Evolutionary conservation across 805 yeast species (phyloP), one percentile per base, ranked within the genome.

Genomic region (Starmerella geochares): DNA sequence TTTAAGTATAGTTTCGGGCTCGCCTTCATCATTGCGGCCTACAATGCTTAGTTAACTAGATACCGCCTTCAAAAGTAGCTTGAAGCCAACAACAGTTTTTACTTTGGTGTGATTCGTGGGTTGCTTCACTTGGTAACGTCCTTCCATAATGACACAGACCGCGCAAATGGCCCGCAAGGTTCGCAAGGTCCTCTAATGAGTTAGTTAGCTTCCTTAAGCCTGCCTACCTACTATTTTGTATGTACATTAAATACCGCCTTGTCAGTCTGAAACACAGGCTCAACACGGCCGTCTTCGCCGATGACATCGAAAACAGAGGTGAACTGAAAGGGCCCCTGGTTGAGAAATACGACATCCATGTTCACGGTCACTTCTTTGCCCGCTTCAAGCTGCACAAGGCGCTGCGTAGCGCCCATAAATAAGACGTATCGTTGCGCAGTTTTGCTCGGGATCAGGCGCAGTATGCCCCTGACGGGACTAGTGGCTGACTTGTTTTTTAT

Each of bases 271-370:
- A 54, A 50, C 11, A 58, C 55, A 7, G 56, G 48, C 28, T 56
- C 60, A 16, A 48, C 50, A 9, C 10, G 45, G 16, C 45, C 45
- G 13, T 43, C 6, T 1, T 45, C 20, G 17, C 49, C 49, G 27
- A 60, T 35, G 49, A 73, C 76, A 48, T 80, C 83, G 54, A 79
- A 69, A 13, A 78, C 64, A 0, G 76, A 74, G 1, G 88, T 86
- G 82, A 95, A 81, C 62, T 85, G 92, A 61, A 81, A 87, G 43
- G 77, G 81, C 1, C 96, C 97, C 40, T 73, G 72, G 48, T 83
- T 88, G 33, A 88, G 67, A 4, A 86, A 75, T 17, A 81, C 73
- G 44, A 81, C 74, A 7, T 85, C 78, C 35, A 83, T 62, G 21
- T 70, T 71, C 27, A 78, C 67, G 1, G 62, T 67, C 3, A 67